These are phyloP conservation scores for Colletotrichum orbiculare DNA, from an alignment of 2,329 filamentous ascomycete genomes.

Conservation along the genomic window DNA sequence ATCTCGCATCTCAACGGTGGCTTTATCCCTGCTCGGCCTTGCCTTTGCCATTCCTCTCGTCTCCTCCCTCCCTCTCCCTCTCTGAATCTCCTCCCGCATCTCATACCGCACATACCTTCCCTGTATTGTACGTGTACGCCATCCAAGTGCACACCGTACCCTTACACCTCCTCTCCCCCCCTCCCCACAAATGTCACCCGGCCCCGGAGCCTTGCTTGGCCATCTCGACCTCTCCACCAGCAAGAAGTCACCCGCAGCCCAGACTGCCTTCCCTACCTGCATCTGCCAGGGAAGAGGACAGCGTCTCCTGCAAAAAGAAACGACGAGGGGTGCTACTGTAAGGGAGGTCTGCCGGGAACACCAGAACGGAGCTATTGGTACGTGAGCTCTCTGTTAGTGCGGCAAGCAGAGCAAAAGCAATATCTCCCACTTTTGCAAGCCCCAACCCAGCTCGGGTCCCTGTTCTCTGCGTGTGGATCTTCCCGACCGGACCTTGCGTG, in stretches of 20 bases:
- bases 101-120: conserved; percentile 1
- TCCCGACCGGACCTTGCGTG: conserved; percentile 13
- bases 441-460: conserved; percentile 2
- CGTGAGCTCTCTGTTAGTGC: conserved; percentile 37
- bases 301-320: conserved; percentile 37
- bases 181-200: conserved; percentile 38
- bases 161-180: conserved; percentile 13
- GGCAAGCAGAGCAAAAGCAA: conserved; percentile 38
- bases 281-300: conserved; percentile 31
- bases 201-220: conserved; percentile 23
- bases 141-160: conserved; percentile 6
- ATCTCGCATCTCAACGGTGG: conserved; percentile 38
- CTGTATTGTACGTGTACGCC: not conserved
- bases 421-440: conserved; percentile 27
- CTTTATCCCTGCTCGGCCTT: conserved; percentile 33
- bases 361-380: conserved; percentile 37
- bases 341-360: conserved; percentile 36
- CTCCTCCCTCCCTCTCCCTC: not conserved
- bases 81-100: not conserved
- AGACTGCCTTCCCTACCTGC: conserved; percentile 16
- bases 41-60: conserved; percentile 7
- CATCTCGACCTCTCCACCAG: conserved; percentile 18
- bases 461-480: conserved; percentile 35
- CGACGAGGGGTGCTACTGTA: conserved; percentile 37
- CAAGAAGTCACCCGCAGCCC: conserved; percentile 33